Percentiles rank a stretch among this genome's conserved stretches.
Conservation (phyloP, 2,329 filamentous ascomycete species). For the Microsporum ferrugineum region DNA sequence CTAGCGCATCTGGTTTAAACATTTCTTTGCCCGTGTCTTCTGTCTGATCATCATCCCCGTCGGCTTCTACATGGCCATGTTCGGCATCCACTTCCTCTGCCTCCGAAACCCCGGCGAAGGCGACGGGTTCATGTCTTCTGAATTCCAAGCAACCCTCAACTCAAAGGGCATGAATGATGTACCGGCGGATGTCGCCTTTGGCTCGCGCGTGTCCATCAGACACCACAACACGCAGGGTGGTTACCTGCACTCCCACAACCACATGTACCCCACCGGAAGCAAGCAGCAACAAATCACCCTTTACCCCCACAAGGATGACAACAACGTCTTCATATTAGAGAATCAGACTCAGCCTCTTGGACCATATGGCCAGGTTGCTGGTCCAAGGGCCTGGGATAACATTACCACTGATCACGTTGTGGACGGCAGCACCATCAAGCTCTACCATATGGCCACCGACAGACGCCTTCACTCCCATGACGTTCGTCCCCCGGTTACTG, state of each 20-base stretch:
- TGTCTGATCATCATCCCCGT: constrained; percentile 82
- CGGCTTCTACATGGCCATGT: constrained; percentile 92
- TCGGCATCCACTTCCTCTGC: constrained; percentile 90
- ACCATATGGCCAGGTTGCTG: constrained; percentile 64
- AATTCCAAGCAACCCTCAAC: constrained; percentile 96
- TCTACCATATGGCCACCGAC: constrained; percentile 75
- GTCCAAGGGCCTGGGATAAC: constrained; percentile 73
- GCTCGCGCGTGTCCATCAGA: constrained; percentile 73
- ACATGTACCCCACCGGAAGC: constrained; percentile 96
- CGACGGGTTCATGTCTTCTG: constrained; percentile 98
- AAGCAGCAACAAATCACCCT: constrained; percentile 98
- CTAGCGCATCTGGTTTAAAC: constrained; percentile 75
- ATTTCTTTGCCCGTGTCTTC: constrained; percentile 81
- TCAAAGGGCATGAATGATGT: constrained; percentile 94
- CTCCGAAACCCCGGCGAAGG: constrained; percentile 91
- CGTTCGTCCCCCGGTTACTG: constrained; percentile 70
- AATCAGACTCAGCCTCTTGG: constrained; percentile 89
- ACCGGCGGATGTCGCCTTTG: constrained; percentile 79
- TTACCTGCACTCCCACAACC: constrained; percentile 88
- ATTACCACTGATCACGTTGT: constrained; percentile 58
- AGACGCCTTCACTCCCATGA: constrained; percentile 84
- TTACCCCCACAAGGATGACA: constrained; percentile 98
- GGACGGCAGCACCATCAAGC: constrained; percentile 66
- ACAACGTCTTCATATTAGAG: constrained; percentile 88
- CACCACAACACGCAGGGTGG: constrained; percentile 97